Conservation (phyloP, 805 yeast species). For the Lipomyces anomalus region DNA sequence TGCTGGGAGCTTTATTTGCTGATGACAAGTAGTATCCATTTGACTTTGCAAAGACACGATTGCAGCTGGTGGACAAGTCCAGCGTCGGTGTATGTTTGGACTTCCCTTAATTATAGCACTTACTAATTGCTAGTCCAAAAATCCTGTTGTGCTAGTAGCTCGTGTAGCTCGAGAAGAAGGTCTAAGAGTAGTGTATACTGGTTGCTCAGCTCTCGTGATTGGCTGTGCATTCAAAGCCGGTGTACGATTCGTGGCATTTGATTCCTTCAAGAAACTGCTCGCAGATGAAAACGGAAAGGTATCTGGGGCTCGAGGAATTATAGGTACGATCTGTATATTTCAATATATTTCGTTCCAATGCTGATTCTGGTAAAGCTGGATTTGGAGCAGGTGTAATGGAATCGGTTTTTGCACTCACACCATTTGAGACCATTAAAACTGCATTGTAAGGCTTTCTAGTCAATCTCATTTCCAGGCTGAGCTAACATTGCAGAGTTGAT, state of each 20-base stretch:
- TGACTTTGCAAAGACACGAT: conserved; percentile 91
- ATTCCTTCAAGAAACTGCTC: conserved; percentile 68
- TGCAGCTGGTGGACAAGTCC: conserved; percentile 54
- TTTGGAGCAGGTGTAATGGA: conserved; percentile 93
- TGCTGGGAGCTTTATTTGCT: conserved; percentile 8
- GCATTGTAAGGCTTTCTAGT: conserved; percentile 53
- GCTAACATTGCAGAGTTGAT: conserved; percentile 62
- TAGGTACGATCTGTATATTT: conserved; percentile 30
- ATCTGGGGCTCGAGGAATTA: conserved; percentile 82
- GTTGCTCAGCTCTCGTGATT: conserved; percentile 93
- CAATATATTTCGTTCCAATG: background rate
- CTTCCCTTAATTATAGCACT: conserved; percentile 1
- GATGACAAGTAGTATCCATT: conserved; percentile 59
- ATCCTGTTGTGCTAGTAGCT: conserved; percentile 76
- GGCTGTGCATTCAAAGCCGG: conserved; percentile 96
- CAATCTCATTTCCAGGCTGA: background rate
- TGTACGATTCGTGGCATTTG: conserved; percentile 91
- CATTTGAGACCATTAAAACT: conserved; percentile 93
- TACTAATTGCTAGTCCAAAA: conserved; percentile 44
- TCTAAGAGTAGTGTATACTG: conserved; percentile 71
- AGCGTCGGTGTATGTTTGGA: conserved; percentile 5
- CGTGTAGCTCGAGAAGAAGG: conserved; percentile 77
- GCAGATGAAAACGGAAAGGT: conserved; percentile 81
- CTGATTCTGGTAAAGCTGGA: conserved; percentile 53
- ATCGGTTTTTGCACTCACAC: conserved; percentile 89